Percentiles rank a stretch among this genome's conserved stretches.
Conservation (phyloP, 2,329 filamentous ascomycete species). For the Phoma sp. region DNA sequence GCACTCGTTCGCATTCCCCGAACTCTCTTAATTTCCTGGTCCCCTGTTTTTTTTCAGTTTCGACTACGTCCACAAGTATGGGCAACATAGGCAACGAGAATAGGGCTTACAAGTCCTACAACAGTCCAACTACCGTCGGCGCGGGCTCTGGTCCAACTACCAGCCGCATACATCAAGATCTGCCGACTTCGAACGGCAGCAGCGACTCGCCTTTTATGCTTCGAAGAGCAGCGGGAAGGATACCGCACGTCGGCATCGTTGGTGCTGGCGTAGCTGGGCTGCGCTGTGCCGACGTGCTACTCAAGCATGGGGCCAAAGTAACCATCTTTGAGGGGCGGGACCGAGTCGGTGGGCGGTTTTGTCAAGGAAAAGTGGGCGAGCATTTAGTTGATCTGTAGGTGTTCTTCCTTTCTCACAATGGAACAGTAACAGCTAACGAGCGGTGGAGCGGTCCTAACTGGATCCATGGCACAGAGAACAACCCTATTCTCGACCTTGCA, state of each 20-base stretch:
- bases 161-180: slow-evolving; percentile 43
- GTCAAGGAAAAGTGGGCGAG: slow-evolving; percentile 56
- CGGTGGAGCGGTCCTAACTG: slow-evolving; percentile 73
- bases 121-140: slow-evolving; percentile 25
- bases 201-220: slow-evolving; percentile 36
- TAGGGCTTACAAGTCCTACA: slow-evolving; percentile 34
- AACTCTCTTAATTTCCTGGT: neutral
- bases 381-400: slow-evolving; percentile 65
- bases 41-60: neutral
- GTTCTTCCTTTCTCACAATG: neutral
- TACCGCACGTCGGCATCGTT: slow-evolving; percentile 68
- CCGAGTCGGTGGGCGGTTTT: slow-evolving; percentile 69
- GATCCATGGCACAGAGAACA: slow-evolving; percentile 76
- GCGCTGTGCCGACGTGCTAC: slow-evolving; percentile 71
- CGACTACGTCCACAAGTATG: slow-evolving; percentile 14
- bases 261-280: slow-evolving; percentile 74
- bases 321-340: slow-evolving; percentile 73
- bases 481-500: slow-evolving; percentile 72
- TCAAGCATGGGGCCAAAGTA: slow-evolving; percentile 69
- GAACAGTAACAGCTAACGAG: neutral
- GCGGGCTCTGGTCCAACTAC: slow-evolving; percentile 5
- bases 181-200: slow-evolving; percentile 36
- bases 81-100: slow-evolving; percentile 34
- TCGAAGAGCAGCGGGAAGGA: slow-evolving; percentile 41
- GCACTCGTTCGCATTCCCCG: neutral